Conservation (phyloP, 495 filamentous ascomycete species). For the Neurospora tetraspora region DNA sequence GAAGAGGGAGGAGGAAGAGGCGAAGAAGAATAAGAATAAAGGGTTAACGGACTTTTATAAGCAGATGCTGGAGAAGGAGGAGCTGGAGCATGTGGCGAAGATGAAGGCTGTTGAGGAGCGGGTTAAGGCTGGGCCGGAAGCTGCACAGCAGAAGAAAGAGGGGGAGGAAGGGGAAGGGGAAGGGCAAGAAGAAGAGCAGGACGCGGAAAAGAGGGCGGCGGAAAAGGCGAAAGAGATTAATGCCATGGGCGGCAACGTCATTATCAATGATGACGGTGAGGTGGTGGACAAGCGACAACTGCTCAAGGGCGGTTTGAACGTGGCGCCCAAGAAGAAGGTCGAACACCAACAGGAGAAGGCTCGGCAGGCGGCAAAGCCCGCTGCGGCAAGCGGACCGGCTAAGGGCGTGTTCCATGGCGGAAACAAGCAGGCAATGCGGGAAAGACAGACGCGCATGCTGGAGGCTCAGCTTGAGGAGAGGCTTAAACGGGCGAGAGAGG, state of each 20-base stretch:
- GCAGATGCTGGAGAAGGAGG: slow-evolving; percentile 66
- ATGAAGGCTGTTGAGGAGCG: slow-evolving; percentile 58
- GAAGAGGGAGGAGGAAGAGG: slow-evolving; percentile 55
- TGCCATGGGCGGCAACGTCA: slow-evolving; percentile 54
- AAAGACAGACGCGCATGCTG: slow-evolving; percentile 79
- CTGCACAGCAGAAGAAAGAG: slow-evolving; percentile 9
- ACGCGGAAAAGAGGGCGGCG: slow-evolving; percentile 51
- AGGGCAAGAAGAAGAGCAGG: slow-evolving; percentile 20
- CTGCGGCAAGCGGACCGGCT: slow-evolving; percentile 24
- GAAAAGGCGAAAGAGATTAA: slow-evolving; percentile 68
- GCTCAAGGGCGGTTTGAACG: slow-evolving; percentile 78
- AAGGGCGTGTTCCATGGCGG: slow-evolving; percentile 39
- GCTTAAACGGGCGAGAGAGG: slow-evolving; percentile 60
- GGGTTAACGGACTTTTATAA: slow-evolving; percentile 87
- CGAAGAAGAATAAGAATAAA: slow-evolving; percentile 51
- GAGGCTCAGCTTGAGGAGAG: slow-evolving; percentile 69
- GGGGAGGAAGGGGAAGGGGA: slow-evolving; percentile 12
- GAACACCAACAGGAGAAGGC: slow-evolving; percentile 27
- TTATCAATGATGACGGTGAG: slow-evolving; percentile 86
- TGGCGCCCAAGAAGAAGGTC: slow-evolving; percentile 48
- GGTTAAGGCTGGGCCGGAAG: slow-evolving; percentile 38
- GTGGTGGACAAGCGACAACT: slow-evolving; percentile 91
- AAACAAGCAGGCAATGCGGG: slow-evolving; percentile 54
- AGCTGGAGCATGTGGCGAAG: slow-evolving; percentile 63
- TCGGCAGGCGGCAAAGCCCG: slow-evolving; percentile 20